Evolutionary conservation across 345 rosid genomes (phyloP), one percentile per base, ranked within the genome.

Genomic region (Pugionium dolabratum): DNA sequence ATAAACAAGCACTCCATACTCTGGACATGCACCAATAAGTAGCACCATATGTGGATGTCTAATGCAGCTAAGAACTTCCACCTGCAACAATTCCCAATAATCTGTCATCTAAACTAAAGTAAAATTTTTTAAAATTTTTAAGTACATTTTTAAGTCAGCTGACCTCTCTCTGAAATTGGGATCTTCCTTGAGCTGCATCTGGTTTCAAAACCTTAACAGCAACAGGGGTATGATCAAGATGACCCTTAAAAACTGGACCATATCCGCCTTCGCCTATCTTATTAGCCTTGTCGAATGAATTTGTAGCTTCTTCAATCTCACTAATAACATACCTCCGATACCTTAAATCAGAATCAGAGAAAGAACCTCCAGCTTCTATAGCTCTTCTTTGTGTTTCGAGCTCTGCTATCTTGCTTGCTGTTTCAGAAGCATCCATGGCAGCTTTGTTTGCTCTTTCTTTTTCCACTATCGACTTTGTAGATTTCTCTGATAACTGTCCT

Each of bases 11-110:
- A 87, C 77, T 2, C 97, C 97, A 52, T 80, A 90, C 78, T 90
- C 96, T 0, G 98, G 96, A 70, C 97, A 90, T 46, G 98, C 98
- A 61, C 98, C 98, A 45, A 93, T 77, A 8, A 93, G 94, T 40
- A 93, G 90, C 50, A 93, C 96, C 97, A 93, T 93, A 77, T 88
- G 85, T 1, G 97, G 98, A 80, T 93, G 98, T 75, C 98, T 78
- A 68, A 93, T 86, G 79, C 86, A 78, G 85, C 96, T 86, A 27
- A 93, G 90, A 28, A 93, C 86, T 62, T 90, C 95, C 60, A 93
- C 80, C 98, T 93, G 82, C 54, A 63, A 36, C 25, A 56, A 6
- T 58, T 11, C 42, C 53, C 35, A 55, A 7, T 47, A 7, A 10
- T 65, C 3, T 0, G 29, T 66, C n/a, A 64, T 57, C 39, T 34